These are phyloP conservation scores for Thelonectria discophora DNA, from an alignment of 2,329 filamentous ascomycete species.

Conservation along the genomic window DNA sequence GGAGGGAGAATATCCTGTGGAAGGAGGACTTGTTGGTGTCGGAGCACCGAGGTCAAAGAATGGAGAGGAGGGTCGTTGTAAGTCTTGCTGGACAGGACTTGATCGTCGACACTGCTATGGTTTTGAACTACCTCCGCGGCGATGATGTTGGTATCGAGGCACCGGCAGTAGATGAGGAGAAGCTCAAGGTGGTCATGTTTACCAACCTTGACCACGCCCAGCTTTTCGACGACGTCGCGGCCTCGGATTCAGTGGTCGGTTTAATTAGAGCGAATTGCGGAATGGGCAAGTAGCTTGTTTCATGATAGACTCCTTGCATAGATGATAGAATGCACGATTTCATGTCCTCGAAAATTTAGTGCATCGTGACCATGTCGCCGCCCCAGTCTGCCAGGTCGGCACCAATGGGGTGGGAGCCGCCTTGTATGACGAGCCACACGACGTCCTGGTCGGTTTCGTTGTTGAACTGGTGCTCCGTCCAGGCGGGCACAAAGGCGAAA, in stretches of 20 bases:
- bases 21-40: slow-evolving; percentile 65
- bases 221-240: slow-evolving; percentile 57
- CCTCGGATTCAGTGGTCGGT: slow-evolving; percentile 43
- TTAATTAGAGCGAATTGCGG: slow-evolving; percentile 43
- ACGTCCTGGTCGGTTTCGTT: slow-evolving; percentile 71
- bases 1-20: slow-evolving; percentile 76
- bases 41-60: slow-evolving; percentile 29
- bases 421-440: slow-evolving; percentile 72
- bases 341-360: slow-evolving; percentile 20
- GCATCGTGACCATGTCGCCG: slow-evolving; percentile 51
- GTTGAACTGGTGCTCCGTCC: slow-evolving; percentile 74
- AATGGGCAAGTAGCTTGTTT: slow-evolving; percentile 19
- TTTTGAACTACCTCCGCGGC: slow-evolving; percentile 63
- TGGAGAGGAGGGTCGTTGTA: slow-evolving; percentile 59
- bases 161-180: slow-evolving; percentile 20
- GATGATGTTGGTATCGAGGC: slow-evolving; percentile 29
- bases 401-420: slow-evolving; percentile 67
- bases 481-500: slow-evolving; percentile 75
- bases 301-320: slow-evolving; percentile 12
- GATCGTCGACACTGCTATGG: slow-evolving; percentile 68
- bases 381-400: slow-evolving; percentile 72
- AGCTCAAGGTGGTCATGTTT: slow-evolving; percentile 68
- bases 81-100: slow-evolving; percentile 68
- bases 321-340: slow-evolving; percentile 1
- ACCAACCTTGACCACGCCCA: slow-evolving; percentile 71